Evolutionary conservation across 108 stramenopile genomes (phyloP).

Genomic region (Nannochloropsis oceanica): DNA sequence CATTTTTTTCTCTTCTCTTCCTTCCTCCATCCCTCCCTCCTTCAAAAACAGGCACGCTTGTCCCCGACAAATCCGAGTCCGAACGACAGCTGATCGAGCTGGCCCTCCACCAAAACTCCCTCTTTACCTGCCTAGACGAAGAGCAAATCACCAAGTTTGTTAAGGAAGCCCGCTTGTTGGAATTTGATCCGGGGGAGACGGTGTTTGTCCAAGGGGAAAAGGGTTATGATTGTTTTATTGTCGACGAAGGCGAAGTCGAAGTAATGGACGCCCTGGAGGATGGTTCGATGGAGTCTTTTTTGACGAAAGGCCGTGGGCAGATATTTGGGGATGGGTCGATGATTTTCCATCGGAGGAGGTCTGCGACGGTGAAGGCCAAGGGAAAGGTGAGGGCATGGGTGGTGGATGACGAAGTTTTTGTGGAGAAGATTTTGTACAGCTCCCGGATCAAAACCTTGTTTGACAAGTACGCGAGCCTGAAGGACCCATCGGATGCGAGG

Average conservation of each 20-base stretch:
- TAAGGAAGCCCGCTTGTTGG: conserved; percentile 20
- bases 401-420: conserved; percentile 33
- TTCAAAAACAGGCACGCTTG: not conserved
- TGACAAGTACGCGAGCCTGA: conserved; percentile 14
- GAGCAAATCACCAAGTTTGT: conserved; percentile 43
- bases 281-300: conserved; percentile 30
- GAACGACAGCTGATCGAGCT: not conserved
- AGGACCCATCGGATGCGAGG: not conserved
- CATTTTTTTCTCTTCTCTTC: not conserved
- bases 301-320: conserved; percentile 21
- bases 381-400: conserved; percentile 34
- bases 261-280: conserved; percentile 14
- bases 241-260: conserved; percentile 9
- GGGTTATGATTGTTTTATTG: conserved; percentile 18
- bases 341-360: conserved; percentile 36
- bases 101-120: conserved; percentile 17
- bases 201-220: conserved; percentile 40
- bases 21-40: not conserved
- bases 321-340: conserved; percentile 43
- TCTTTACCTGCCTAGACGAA: conserved; percentile 47
- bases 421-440: conserved; percentile 28
- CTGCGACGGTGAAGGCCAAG: conserved; percentile 25
- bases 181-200: conserved; percentile 31
- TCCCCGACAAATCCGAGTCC: not conserved
- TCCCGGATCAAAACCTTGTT: conserved; percentile 13